Percentiles rank a stretch among this genome's conserved stretches.
Conservation (phyloP, 2,329 filamentous ascomycete genomes). For the Rutstroemia sp. region DNA sequence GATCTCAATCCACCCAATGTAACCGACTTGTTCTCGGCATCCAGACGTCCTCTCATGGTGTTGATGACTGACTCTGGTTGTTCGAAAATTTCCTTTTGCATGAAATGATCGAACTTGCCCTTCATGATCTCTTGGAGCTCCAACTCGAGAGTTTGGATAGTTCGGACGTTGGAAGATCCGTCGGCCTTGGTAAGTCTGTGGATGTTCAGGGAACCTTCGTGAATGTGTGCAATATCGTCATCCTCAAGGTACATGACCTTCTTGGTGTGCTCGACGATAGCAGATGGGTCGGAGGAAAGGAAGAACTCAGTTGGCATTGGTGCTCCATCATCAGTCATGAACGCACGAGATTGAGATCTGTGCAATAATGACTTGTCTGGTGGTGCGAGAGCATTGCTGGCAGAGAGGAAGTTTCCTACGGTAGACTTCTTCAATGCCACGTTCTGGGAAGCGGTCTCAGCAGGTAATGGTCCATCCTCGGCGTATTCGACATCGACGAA, state of each 20-base stretch:
- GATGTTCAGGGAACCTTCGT: constrained; percentile 98
- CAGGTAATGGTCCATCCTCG: constrained; percentile 73
- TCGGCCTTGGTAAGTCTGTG: constrained; percentile 97
- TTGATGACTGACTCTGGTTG: constrained; percentile 99
- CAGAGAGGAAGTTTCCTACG: constrained; percentile 56
- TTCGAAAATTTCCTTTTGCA: constrained; percentile 99
- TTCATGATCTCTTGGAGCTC: constrained; percentile 99
- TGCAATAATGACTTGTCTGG: constrained; percentile 97
- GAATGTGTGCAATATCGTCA: constrained; percentile 98
- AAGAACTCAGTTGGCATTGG: constrained; percentile 99
- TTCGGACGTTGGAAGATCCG: constrained; percentile 91
- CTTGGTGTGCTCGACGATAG: constrained; percentile 99
- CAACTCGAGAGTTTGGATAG: constrained; percentile 96
- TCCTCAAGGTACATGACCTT: constrained; percentile 99
- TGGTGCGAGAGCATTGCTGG: constrained; percentile 68
- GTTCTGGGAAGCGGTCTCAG: constrained; percentile 93
- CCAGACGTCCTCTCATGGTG: constrained; percentile 98
- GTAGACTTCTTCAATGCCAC: constrained; percentile 88
- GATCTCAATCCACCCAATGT: constrained; percentile 92
- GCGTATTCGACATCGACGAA: constrained; percentile 98
- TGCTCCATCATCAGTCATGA: constrained; percentile 96
- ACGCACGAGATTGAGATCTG: constrained; percentile 95
- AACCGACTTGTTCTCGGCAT: constrained; percentile 87
- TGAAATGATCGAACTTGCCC: constrained; percentile 99
- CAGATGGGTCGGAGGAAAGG: constrained; percentile 95